phyloP scores from a whole-genome alignment of 2,329 filamentous ascomycete genomes.

The Exophiala spinifera region DNA sequence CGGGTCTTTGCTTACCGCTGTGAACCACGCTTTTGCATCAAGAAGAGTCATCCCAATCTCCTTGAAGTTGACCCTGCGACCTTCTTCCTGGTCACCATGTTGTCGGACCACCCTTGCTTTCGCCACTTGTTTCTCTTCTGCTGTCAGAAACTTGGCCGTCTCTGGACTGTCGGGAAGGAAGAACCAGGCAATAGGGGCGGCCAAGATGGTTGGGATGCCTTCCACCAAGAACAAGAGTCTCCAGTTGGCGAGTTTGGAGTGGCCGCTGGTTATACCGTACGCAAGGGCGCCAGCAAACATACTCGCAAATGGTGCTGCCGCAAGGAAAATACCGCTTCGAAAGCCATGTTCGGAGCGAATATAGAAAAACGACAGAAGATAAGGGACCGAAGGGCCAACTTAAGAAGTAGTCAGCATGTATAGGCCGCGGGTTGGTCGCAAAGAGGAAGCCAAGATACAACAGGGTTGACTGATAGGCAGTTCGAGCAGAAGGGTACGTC shows the following conservation, averaged over 20 bases:
- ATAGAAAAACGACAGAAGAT: slow-evolving; percentile 58
- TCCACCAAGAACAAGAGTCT: slow-evolving; percentile 64
- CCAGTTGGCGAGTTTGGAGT: slow-evolving; percentile 60
- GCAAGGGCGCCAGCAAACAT: slow-evolving; percentile 70
- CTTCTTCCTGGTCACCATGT: slow-evolving; percentile 42
- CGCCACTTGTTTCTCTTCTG: slow-evolving; percentile 49
- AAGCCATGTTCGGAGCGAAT: slow-evolving; percentile 56
- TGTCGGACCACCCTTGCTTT: slow-evolving; percentile 11
- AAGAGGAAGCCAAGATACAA: background rate
- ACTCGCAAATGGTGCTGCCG: slow-evolving; percentile 67
- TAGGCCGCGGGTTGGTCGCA: too few species aligned
- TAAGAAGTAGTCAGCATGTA: background rate
- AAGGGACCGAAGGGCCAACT: slow-evolving; percentile 33
- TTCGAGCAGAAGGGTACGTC: too few species aligned
- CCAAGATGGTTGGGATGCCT: slow-evolving; percentile 57
- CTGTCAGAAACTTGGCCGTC: slow-evolving; percentile 43
- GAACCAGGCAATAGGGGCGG: slow-evolving; percentile 52
- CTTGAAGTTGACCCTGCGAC: slow-evolving; percentile 42
- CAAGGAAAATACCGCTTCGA: slow-evolving; percentile 54
- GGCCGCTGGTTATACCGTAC: slow-evolving; percentile 62
- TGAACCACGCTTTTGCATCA: slow-evolving; percentile 50
- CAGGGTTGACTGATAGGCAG: too few species aligned
- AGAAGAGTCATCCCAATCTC: slow-evolving; percentile 46
- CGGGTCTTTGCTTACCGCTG: slow-evolving; percentile 34
- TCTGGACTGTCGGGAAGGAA: slow-evolving; percentile 52